phyloP scores from a whole-genome alignment of 176 grass and related monocot genomes.

The Carex pumila region DNA sequence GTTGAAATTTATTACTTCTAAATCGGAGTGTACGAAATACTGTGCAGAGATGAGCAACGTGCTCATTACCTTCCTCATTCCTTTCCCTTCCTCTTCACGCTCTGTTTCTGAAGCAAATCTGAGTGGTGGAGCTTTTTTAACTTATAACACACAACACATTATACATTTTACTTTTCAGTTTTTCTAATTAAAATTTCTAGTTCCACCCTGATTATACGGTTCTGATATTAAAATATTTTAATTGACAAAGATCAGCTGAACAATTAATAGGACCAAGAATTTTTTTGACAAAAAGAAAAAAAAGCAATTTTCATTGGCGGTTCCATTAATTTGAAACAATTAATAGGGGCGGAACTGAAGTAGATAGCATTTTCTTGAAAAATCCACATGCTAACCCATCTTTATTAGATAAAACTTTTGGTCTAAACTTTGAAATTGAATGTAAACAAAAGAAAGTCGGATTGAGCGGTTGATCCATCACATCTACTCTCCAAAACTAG shows the following conservation, averaged over 20 bases:
- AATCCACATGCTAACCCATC: not conserved
- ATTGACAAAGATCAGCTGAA: not conserved
- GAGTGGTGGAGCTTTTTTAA: too few relatives aligned
- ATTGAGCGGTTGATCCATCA: not conserved
- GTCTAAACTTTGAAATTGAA: not conserved
- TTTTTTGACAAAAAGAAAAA: not conserved
- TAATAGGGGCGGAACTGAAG: not conserved
- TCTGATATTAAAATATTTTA: not conserved
- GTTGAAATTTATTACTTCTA: too few relatives aligned
- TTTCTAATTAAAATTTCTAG: too few relatives aligned
- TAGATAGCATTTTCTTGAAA: not conserved
- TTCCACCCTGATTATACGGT: not conserved
- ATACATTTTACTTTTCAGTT: too few relatives aligned
- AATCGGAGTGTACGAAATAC: too few relatives aligned
- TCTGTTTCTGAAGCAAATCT: too few relatives aligned
- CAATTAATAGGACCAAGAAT: not conserved
- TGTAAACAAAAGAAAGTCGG: not conserved
- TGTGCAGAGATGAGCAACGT: too few relatives aligned
- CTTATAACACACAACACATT: too few relatives aligned
- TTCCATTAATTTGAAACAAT: not conserved
- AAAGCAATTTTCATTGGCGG: too few relatives aligned
- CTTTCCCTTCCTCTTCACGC: too few relatives aligned
- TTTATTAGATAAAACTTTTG: not conserved
- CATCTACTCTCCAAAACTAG: not conserved
- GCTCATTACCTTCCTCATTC: too few relatives aligned